Evolutionary conservation across 108 stramenopile genomes (phyloP), one percentile per base, ranked within the genome.

Genomic region (Bacterosira constricta): DNA sequence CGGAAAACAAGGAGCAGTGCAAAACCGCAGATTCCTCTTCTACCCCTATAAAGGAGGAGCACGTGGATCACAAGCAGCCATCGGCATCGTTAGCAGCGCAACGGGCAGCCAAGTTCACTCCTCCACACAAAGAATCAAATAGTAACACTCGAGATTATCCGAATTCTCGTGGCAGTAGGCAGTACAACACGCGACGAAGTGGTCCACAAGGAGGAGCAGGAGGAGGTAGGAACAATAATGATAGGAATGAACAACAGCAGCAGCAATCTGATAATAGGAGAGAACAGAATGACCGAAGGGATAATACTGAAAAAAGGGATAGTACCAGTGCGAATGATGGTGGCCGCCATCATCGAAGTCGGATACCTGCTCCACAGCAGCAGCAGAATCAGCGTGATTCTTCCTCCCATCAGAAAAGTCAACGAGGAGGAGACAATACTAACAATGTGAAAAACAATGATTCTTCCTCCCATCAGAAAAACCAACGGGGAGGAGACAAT

Each of bases 61-160:
- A 54, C 8, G 35, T 17, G 11, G 17, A 54, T 15, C 13, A 31
- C n/a, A 31, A 54, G 11, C 31, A 31, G 15, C 23, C 53, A 13
- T 37, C 34, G 35, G 12, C 45, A 66, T 36, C 49, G 12, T 21
- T 50, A 66, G 20, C 34, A 15, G 21, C 50, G 17, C 50, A 50
- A 37, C n/a, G n/a, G n/a, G n/a, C n/a, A n/a, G 47, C 64, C 5
- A 66, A 66, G 38, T 66, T 66, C 9, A 66, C 64, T 10, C 64
- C 64, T 36, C 64, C 64, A 17, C 64, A 66, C 25, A 66, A 66
- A 52, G 32, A 38, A 0, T 31, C 30, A 25, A 29, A 32, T 25
- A 58, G 53, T n/a, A 56, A 58, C 53, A 31, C 69, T 7, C 58
- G 49, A 7, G 17, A 53, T 15, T 20, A 52, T 38, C 17, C 51